These are phyloP conservation scores for Hygrophoropsis aurantiaca DNA, from an alignment of 768 basidiomycete genomes.

Conservation along the genomic window DNA sequence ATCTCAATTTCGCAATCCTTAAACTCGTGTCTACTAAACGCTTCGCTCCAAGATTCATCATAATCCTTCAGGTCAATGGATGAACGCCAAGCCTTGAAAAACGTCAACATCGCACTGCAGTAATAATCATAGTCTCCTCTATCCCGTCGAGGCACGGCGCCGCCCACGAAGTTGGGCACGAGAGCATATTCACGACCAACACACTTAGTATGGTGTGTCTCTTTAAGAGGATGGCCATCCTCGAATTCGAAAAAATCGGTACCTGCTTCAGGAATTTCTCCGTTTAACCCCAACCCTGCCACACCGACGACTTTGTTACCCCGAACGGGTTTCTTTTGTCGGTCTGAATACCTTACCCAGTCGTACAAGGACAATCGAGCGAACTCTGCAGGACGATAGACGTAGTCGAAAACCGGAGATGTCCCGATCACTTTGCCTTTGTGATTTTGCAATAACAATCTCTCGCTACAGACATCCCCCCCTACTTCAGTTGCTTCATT, in stretches of 20 bases:
- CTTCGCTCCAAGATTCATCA: conserved; percentile 20
- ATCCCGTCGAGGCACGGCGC: conserved; percentile 25
- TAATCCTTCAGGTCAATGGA: conserved; percentile 2
- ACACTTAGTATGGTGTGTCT: conserved; percentile 18
- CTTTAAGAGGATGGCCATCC: too few species aligned
- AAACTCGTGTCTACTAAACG: conserved; percentile 16
- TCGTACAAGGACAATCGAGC: too few species aligned
- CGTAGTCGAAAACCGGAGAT: too few species aligned
- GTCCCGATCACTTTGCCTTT: too few species aligned
- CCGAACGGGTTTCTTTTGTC: too few species aligned
- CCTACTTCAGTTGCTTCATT: conserved; percentile 10
- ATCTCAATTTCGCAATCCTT: conserved; percentile 4
- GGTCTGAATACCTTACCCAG: too few species aligned
- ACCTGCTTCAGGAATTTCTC: too few species aligned
- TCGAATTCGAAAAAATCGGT: too few species aligned
- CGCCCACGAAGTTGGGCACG: conserved; percentile 30
- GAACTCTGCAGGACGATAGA: too few species aligned
- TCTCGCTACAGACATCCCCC: conserved; percentile 3
- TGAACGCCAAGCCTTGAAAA: conserved; percentile 10
- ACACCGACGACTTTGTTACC: too few species aligned
- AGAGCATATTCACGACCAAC: neutral
- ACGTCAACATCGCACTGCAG: conserved; percentile 9
- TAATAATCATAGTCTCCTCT: conserved; percentile 15
- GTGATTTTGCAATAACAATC: conserved; percentile 17
- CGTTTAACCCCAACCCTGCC: too few species aligned